These are phyloP conservation scores for Amanita molliuscula DNA, from an alignment of 768 basidiomycete genomes.

Conservation along the genomic window DNA sequence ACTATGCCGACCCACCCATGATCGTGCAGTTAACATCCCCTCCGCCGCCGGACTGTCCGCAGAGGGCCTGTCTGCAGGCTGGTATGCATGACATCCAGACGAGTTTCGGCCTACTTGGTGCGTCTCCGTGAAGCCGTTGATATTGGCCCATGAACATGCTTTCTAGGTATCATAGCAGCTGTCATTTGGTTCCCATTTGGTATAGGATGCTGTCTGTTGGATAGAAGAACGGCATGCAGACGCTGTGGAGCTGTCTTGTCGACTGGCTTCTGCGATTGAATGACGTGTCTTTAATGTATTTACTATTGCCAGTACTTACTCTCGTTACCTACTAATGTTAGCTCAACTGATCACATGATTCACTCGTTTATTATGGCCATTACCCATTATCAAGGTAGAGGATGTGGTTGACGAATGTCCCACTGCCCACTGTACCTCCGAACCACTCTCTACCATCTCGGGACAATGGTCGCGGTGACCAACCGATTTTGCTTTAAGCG, in stretches of 20 bases:
- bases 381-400: too few species aligned
- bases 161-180: slow-evolving; percentile 63
- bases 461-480: too few species aligned
- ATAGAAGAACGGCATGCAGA: slow-evolving; percentile 55
- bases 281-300: neutral
- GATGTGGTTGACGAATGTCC: too few species aligned
- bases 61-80: slow-evolving; percentile 76
- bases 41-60: slow-evolving; percentile 67
- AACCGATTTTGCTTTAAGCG: too few species aligned
- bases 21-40: slow-evolving; percentile 49
- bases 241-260: slow-evolving; percentile 36
- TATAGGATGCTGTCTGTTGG: slow-evolving; percentile 67
- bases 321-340: too few species aligned
- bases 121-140: slow-evolving; percentile 13
- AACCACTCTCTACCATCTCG: too few species aligned
- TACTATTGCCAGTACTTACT: too few species aligned
- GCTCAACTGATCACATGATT: too few species aligned
- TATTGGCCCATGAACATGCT: slow-evolving; percentile 4
- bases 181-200: slow-evolving; percentile 84
- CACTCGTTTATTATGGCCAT: too few species aligned
- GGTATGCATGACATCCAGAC: slow-evolving; percentile 55
- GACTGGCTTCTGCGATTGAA: slow-evolving; percentile 31
- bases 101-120: slow-evolving; percentile 63
- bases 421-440: too few species aligned
- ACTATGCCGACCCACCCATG: slow-evolving; percentile 57